These are phyloP conservation scores for Euphrasia arctica DNA, from an alignment of 305 asterid species.

Conservation along the genomic window DNA sequence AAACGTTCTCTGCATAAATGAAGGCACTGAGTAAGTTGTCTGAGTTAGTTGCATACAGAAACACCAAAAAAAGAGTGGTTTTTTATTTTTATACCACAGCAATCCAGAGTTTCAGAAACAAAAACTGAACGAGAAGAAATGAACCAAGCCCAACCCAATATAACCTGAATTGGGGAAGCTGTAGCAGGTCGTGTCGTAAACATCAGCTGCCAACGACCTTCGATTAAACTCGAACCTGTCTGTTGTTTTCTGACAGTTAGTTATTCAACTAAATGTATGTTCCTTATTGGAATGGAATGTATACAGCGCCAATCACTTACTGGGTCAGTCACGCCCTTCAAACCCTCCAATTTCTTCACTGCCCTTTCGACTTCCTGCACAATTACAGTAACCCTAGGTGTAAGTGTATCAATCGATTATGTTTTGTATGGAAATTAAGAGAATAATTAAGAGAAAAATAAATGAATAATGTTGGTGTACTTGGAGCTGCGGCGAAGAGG, in stretches of 20 bases:
- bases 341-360: slow-evolving; percentile 67
- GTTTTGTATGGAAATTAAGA: neutral
- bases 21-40: neutral
- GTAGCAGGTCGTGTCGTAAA: slow-evolving; percentile 95
- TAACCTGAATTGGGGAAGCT: slow-evolving; percentile 92
- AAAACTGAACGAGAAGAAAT: neutral
- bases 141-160: neutral
- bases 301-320: slow-evolving; percentile 36
- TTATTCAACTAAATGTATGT: slow-evolving; percentile 8
- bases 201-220: slow-evolving; percentile 97
- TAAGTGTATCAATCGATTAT: neutral
- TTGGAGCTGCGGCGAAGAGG: slow-evolving; percentile 65
- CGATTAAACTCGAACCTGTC: slow-evolving; percentile 85
- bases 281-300: neutral
- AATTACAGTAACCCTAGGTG: neutral
- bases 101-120: neutral
- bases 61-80: neutral
- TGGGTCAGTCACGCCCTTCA: slow-evolving; percentile 67
- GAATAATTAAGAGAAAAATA: neutral
- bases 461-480: slow-evolving; percentile 26
- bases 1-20: slow-evolving; percentile 68
- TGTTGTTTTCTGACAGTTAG: slow-evolving; percentile 27
- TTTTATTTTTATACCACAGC: neutral
- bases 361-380: slow-evolving; percentile 80
- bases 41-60: neutral